These are phyloP conservation scores for Bassia scoparia DNA, from an alignment of 148 eudicot genomes.

Conservation along the genomic window DNA sequence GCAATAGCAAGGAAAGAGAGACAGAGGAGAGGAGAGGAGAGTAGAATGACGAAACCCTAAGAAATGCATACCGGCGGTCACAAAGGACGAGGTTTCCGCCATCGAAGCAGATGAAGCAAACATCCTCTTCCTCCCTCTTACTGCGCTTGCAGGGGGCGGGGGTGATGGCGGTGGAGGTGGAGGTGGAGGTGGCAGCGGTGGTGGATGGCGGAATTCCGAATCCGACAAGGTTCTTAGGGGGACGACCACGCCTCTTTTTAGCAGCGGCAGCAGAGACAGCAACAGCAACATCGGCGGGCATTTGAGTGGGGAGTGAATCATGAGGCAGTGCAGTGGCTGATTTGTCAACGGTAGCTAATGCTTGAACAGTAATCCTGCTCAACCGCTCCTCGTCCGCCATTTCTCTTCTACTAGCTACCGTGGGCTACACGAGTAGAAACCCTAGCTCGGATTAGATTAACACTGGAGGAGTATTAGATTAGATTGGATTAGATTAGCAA, in stretches of 20 bases:
- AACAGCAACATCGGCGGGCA: too few species aligned
- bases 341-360: constrained; percentile 24
- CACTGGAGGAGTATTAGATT: too few species aligned
- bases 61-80: constrained; percentile 59
- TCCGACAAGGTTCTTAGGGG: too few species aligned
- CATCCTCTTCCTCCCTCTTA: constrained; percentile 71
- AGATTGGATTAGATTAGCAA: background rate
- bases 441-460: constrained; percentile 20
- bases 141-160: constrained; percentile 32
- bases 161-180: background rate
- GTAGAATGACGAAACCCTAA: constrained; percentile 19
- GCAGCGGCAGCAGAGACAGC: too few species aligned
- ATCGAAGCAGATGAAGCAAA: constrained; percentile 88
- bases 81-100: constrained; percentile 85
- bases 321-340: too few species aligned
- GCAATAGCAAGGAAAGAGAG: constrained; percentile 8
- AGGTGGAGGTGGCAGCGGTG: constrained; percentile 1
- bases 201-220: too few species aligned
- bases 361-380: constrained; percentile 21
- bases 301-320: too few species aligned
- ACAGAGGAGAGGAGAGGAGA: background rate
- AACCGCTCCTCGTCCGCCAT: constrained; percentile 25
- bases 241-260: constrained; percentile 66
- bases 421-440: constrained; percentile 16
- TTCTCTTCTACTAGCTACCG: too few species aligned